Base-by-base conservation (phyloP, 345 rosid genomes). In the Euphorbia pulcherrima region DNA sequence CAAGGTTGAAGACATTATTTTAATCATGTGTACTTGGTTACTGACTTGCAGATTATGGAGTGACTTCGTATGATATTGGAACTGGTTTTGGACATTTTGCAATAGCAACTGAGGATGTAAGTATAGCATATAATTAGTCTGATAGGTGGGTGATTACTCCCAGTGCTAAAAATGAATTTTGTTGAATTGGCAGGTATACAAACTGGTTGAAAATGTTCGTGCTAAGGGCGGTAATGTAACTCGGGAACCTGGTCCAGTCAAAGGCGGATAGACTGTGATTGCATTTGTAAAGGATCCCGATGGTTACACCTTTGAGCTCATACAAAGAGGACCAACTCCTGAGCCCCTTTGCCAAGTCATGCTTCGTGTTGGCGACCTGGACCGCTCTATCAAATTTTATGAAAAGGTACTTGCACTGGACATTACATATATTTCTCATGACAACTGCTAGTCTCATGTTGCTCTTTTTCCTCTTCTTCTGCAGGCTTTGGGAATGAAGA, bases 261-360 rank as follows among this genome's bases (percentile, higher is more conserved):
- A 94, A 85, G 96, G 97, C 70, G 96, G 97, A 70, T 8, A 20
- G 4, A 47, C 84, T 74, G 79, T 84, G 26, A 86, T 88, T 79
- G 96, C 97, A 20, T 89, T 91, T 74, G 92, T 91, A 46, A 94
- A 93, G 88, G 98, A 93, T 80, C 98, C 94, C n/a, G 97, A 93
- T 83, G 97, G 97, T 47, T 93, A 89, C 63, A 16, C 62, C 48
- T 93, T 93, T 73, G 92, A 93, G 85, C 78, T 93, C 44, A 91
- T 94, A 69, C 95, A 94, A 71, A 81, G 97, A 67, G 95, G 86
- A 54, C 83, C 86, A 55, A 91, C 97, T 48, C 97, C 95, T 64
- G 91, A 91, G 71, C 99, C 99, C 41, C 82, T 94, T 26, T 94
- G 97, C 73, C 97, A 94, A 86, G 86, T 94, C 18, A 94, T 91